Evolutionary conservation across 1,139 yeast species (phyloP).

Genomic region (Kluyveromyces sp.): DNA sequence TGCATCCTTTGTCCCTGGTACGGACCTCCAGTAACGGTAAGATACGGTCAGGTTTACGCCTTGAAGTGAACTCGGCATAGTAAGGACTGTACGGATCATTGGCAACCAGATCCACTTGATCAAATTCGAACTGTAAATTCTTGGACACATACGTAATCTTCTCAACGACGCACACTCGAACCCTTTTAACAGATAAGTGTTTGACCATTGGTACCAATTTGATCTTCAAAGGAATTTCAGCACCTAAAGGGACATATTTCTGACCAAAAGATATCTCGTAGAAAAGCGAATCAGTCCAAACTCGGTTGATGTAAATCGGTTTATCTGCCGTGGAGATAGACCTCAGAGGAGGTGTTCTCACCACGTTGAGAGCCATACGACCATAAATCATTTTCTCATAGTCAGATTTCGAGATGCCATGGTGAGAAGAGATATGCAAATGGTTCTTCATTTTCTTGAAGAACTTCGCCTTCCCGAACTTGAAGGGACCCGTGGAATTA

Average conservation of each 20-base stretch:
- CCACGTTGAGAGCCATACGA: slow-evolving; percentile 32
- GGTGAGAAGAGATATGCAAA: slow-evolving; percentile 14
- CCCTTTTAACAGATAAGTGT: slow-evolving; percentile 60
- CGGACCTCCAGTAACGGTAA: slow-evolving; percentile 58
- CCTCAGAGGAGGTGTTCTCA: slow-evolving; percentile 75
- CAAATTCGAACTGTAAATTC: slow-evolving; percentile 48
- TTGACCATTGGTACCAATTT: slow-evolving; percentile 69
- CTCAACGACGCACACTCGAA: slow-evolving; percentile 67
- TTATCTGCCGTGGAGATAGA: slow-evolving; percentile 69
- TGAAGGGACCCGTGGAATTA: slow-evolving; percentile 4
- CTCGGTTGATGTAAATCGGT: slow-evolving; percentile 73
- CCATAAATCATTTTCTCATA: slow-evolving; percentile 12
- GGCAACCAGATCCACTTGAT: slow-evolving; percentile 41
- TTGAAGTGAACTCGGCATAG: slow-evolving; percentile 24
- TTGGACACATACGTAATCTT: slow-evolving; percentile 61
- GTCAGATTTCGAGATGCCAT: slow-evolving; percentile 1
- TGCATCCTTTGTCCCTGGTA: slow-evolving; percentile 41
- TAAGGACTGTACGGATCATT: slow-evolving; percentile 36
- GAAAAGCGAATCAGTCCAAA: slow-evolving; percentile 74
- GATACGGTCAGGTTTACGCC: slow-evolving; percentile 42
- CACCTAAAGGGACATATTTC: slow-evolving; percentile 67
- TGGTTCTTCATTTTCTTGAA: slow-evolving; percentile 23
- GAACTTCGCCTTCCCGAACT: slow-evolving; percentile 14
- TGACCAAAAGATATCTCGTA: slow-evolving; percentile 74
- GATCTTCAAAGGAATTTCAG: slow-evolving; percentile 52